Percentiles rank a stretch among this genome's conserved stretches.
Evolutionary conservation across 208 protist species (phyloP).

Genomic region (Leishmania tarentolae): DNA sequence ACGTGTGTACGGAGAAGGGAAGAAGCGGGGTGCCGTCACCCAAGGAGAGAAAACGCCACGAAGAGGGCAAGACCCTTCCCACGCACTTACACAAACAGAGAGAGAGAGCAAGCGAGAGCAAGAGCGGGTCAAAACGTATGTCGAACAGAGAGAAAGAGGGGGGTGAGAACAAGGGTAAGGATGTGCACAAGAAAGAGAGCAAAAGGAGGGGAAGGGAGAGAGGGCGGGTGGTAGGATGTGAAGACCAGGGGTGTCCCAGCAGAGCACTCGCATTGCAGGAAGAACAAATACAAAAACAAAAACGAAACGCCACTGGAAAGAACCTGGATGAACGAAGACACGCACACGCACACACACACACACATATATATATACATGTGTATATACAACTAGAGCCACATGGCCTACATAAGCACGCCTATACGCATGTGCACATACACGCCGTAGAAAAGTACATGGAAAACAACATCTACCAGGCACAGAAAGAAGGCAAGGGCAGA

Average conservation of each 20-base stretch:
- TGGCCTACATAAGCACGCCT: background rate
- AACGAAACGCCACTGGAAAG: background rate
- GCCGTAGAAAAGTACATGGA: background rate
- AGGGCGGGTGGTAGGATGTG: background rate
- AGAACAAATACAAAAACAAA: background rate
- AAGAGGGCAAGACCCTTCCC: background rate
- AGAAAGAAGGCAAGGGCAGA: too few species aligned
- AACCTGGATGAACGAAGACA: slow-evolving; percentile 5
- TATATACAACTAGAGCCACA: background rate
- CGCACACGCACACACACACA: background rate
- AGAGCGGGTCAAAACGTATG: background rate
- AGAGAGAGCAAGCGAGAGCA: background rate
- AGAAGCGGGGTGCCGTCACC: too few species aligned
- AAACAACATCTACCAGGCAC: background rate
- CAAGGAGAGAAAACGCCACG: background rate
- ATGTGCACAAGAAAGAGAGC: background rate
- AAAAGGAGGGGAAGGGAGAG: background rate
- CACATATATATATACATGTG: background rate
- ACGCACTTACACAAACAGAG: background rate
- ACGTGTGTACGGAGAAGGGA: too few species aligned
- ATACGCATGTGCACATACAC: background rate
- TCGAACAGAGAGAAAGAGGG: background rate
- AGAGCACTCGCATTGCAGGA: background rate
- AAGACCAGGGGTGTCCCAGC: background rate
- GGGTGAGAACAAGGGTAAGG: background rate